These are phyloP conservation scores for Blastobotrys petasosporus DNA, from an alignment of 1,139 yeast genomes.

Conservation along the genomic window DNA sequence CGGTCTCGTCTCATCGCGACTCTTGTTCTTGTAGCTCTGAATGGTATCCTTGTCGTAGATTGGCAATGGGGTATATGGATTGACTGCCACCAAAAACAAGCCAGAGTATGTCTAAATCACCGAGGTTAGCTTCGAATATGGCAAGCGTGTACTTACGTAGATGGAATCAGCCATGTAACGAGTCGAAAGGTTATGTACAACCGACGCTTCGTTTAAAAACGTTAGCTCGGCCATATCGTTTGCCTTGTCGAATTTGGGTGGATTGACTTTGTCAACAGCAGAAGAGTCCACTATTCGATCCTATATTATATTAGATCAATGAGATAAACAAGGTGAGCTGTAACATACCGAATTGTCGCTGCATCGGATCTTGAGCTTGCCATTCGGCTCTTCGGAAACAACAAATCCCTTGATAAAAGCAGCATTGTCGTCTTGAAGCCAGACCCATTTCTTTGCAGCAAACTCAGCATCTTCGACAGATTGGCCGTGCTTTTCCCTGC, in stretches of 20 bases:
- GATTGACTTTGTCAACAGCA: conserved; percentile 62
- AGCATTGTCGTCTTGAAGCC: conserved; percentile 69
- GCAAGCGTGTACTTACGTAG: conserved; percentile 43
- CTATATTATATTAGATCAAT: conserved; percentile 19
- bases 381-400: conserved; percentile 46
- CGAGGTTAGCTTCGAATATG: neutral
- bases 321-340: neutral
- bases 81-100: conserved; percentile 87
- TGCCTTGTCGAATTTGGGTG: conserved; percentile 86
- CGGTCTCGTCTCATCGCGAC: conserved; percentile 53
- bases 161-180: conserved; percentile 76
- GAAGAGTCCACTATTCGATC: conserved; percentile 42
- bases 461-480: conserved; percentile 42
- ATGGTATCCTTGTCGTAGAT: conserved; percentile 63
- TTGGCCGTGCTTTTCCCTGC: conserved; percentile 8
- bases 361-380: conserved; percentile 48
- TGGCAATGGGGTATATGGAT: conserved; percentile 78
- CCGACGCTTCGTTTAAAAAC: conserved; percentile 90
- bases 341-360: conserved; percentile 42
- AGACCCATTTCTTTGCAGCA: conserved; percentile 60
- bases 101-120: conserved; percentile 57
- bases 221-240: conserved; percentile 96
- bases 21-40: conserved; percentile 44
- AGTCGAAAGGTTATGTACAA: conserved; percentile 69
- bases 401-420: conserved; percentile 70